phyloP scores from a whole-genome alignment of 352 stramenopile species.

The Globisporangium rhizosaccharum region DNA sequence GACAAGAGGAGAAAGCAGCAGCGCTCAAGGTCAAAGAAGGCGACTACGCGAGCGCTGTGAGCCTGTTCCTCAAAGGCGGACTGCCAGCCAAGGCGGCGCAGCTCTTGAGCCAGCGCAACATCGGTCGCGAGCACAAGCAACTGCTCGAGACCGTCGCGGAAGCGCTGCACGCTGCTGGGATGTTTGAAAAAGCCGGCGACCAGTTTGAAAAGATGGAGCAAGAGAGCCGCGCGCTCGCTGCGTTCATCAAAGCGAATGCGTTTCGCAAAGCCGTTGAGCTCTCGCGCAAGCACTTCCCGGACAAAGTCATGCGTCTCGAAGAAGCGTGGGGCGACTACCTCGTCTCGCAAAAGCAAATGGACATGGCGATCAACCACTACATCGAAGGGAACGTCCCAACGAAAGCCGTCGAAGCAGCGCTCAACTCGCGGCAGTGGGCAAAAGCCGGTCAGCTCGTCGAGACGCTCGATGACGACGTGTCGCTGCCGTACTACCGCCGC shows the following conservation, averaged over 20 bases:
- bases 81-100: constrained; percentile 87
- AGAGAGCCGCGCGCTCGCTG: constrained; percentile 83
- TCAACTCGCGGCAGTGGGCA: constrained; percentile 91
- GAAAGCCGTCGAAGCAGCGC: constrained; percentile 90
- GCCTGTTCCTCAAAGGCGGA: constrained; percentile 91
- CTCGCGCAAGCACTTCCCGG: constrained; percentile 86
- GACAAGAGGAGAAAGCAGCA: constrained; percentile 91
- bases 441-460: constrained; percentile 91
- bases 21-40: constrained; percentile 90
- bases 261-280: constrained; percentile 92
- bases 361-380: constrained; percentile 96
- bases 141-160: constrained; percentile 89
- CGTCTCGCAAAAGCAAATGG: constrained; percentile 90
- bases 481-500: constrained; percentile 87
- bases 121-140: constrained; percentile 81
- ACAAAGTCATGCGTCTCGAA: constrained; percentile 89
- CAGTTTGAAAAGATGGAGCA: constrained; percentile 94
- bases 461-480: constrained; percentile 85
- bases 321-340: constrained; percentile 93
- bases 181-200: constrained; percentile 93
- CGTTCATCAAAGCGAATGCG: constrained; percentile 90
- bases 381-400: constrained; percentile 91
- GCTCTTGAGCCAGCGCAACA: constrained; percentile 83
- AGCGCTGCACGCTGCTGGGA: constrained; percentile 82
- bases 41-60: constrained; percentile 87